These are phyloP conservation scores for Halophytophthora polymorphica DNA, from an alignment of 352 stramenopile genomes.

Conservation along the genomic window DNA sequence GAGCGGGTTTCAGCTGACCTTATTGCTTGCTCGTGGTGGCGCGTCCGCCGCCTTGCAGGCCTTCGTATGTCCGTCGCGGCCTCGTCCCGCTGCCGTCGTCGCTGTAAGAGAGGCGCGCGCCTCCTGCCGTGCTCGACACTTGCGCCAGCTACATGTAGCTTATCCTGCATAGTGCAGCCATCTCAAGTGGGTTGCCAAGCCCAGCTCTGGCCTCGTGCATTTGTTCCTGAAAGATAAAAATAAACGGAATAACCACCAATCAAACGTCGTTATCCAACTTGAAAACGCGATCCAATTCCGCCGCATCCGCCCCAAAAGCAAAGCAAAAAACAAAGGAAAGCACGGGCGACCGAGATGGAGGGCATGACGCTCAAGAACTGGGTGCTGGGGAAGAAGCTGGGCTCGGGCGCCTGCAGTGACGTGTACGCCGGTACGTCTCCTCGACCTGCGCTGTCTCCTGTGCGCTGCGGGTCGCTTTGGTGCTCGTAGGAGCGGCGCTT, in stretches of 20 bases:
- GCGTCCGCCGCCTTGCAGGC: conserved; percentile 9
- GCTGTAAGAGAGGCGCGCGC: conserved; percentile 14
- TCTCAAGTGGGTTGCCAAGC: too few relatives aligned
- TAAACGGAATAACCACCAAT: too few relatives aligned
- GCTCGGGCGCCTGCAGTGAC: conserved; percentile 76
- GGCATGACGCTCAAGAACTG: conserved; percentile 78
- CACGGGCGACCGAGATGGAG: conserved; percentile 34
- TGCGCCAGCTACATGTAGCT: too few relatives aligned
- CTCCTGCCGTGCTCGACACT: too few relatives aligned
- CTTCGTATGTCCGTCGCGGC: conserved; percentile 30
- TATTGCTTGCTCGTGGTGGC: not conserved
- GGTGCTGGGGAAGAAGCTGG: conserved; percentile 73
- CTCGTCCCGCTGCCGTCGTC: conserved; percentile 24
- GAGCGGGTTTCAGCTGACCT: too few relatives aligned
- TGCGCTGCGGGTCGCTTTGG: not conserved
- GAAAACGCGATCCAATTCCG: conserved; percentile 1
- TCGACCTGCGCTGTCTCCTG: conserved; percentile 3
- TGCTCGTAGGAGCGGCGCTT: not conserved
- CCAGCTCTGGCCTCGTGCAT: too few relatives aligned
- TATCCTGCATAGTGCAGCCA: too few relatives aligned
- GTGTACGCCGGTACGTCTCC: conserved; percentile 58
- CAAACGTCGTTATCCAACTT: too few relatives aligned
- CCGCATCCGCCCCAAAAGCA: not conserved
- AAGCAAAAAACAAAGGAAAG: conserved; percentile 2
- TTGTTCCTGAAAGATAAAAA: too few relatives aligned